Evolutionary conservation across 805 yeast species (phyloP).

Genomic region (Cyberlindnera saturnus): DNA sequence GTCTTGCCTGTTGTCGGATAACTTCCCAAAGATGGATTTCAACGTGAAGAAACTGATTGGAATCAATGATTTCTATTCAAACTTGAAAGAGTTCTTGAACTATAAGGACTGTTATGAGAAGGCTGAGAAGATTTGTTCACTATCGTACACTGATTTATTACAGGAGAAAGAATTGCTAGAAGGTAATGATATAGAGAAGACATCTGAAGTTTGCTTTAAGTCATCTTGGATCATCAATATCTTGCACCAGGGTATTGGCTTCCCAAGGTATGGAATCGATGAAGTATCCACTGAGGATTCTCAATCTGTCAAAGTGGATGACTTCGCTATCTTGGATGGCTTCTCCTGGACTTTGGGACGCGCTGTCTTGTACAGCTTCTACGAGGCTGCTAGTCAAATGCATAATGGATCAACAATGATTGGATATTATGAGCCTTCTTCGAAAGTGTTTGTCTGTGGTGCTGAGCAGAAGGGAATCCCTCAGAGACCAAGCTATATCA

Average conservation of each 20-base stretch:
- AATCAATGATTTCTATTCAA: conserved; percentile 65
- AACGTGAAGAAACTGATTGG: conserved; percentile 53
- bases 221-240: conserved; percentile 53
- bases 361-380: conserved; percentile 56
- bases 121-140: conserved; percentile 42
- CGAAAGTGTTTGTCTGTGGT: conserved; percentile 43
- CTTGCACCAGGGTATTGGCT: conserved; percentile 55
- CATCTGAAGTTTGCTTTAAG: conserved; percentile 53
- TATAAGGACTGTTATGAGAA: conserved; percentile 33
- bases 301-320: conserved; percentile 18
- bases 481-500: conserved; percentile 38
- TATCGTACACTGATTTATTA: conserved; percentile 11
- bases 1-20: conserved; percentile 46
- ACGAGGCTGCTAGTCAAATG: conserved; percentile 32
- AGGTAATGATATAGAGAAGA: conserved; percentile 34
- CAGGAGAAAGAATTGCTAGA: conserved; percentile 15
- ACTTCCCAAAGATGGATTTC: conserved; percentile 52
- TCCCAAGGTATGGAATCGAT: conserved; percentile 46
- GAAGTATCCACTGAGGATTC: conserved; percentile 13
- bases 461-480: conserved; percentile 40
- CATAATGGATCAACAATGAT: conserved; percentile 19
- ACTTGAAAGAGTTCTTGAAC: conserved; percentile 41
- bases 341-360: conserved; percentile 55
- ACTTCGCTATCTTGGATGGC: conserved; percentile 38
- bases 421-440: conserved; percentile 45